Evolutionary conservation across 108 stramenopile genomes (phyloP), one percentile per base, ranked within the genome.

Genomic region (Asterionellopsis glacialis): DNA sequence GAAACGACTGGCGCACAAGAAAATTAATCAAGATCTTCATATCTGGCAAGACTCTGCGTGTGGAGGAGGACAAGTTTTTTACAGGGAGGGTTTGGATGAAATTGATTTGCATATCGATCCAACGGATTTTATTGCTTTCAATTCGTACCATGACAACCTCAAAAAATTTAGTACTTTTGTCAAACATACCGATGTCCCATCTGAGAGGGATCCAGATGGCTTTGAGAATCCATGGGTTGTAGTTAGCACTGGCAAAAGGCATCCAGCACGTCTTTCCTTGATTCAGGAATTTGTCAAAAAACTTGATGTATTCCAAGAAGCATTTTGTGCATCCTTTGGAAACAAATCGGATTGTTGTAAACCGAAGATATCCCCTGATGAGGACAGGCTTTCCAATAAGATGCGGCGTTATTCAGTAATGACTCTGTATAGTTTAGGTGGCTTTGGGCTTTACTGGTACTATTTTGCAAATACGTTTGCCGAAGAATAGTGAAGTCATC

Each of bases 51-150:
- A 64, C 25, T 15, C 52, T 15, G 48, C 26, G 5, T 60, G 44
- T 19, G 13, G 19, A 25, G 14, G 14, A 28, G 45, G 45, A 5
- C 25, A 47, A 12, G 14, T 25, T 16, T 38, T 41, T 2, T 33
- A 57, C 40, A 18, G 64, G 1, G 77, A 78, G 38, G 88, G 88
- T 4, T 61, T 89, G 22, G 78, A 77, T 11, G 88, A 74, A 18
- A 89, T 89, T 49, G 75, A 73, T 39, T 55, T 61, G 9, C 88
- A 89, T 49, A 84, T 89, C 54, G 88, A 89, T 68, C 88, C 88
- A 11, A 85, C 88, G 3, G 88, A 89, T 55, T 89, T 89, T 68
- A 57, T 85, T 33, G 88, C 88, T 0, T 85, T 89, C 67, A 89
- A 89, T 57, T 65, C 71, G 18, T 89, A 89, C 51, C 64, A 84